A percentile compares a stretch with the other conserved stretches of the same genome.
These are phyloP conservation scores for Cokeromyces recurvatus DNA, from an alignment of 371 early-diverging fungal species.

Conservation along the genomic window DNA sequence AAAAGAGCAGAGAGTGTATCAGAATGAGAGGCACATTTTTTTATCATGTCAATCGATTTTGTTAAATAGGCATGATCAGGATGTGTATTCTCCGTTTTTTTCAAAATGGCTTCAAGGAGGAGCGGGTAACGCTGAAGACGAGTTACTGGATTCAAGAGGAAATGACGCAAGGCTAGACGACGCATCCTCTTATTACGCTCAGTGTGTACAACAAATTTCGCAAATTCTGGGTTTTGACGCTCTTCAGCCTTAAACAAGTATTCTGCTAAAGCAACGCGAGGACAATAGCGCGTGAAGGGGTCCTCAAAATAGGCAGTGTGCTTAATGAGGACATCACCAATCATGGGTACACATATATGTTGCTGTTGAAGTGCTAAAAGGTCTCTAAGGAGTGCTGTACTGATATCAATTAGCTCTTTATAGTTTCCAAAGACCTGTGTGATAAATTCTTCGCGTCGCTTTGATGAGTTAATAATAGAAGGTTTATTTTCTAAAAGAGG, in stretches of 20 bases:
- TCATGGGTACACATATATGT: slow-evolving; percentile 61
- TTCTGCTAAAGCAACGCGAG: slow-evolving; percentile 77
- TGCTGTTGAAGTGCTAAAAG: slow-evolving; percentile 59
- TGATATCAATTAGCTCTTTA: slow-evolving; percentile 64
- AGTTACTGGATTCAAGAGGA: slow-evolving; percentile 65
- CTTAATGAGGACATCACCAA: slow-evolving; percentile 82
- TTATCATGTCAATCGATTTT: slow-evolving; percentile 63
- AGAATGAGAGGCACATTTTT: slow-evolving; percentile 26
- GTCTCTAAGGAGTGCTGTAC: slow-evolving; percentile 62
- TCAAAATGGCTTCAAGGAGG: neutral
- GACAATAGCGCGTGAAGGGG: slow-evolving; percentile 81
- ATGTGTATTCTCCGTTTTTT: slow-evolving; percentile 26
- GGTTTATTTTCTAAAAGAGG: slow-evolving; percentile 2
- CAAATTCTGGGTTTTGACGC: slow-evolving; percentile 58
- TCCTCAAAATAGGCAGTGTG: slow-evolving; percentile 69
- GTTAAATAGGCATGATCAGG: slow-evolving; percentile 71
- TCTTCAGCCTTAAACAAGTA: slow-evolving; percentile 72
- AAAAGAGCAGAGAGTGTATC: slow-evolving; percentile 22
- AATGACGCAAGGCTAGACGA: slow-evolving; percentile 55
- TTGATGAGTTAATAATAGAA: slow-evolving; percentile 36
- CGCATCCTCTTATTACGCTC: slow-evolving; percentile 60
- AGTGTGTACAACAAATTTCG: slow-evolving; percentile 64
- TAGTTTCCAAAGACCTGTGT: slow-evolving; percentile 81
- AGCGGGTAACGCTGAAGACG: slow-evolving; percentile 89
- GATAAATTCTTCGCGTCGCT: slow-evolving; percentile 63